Evolutionary conservation across 495 filamentous ascomycete genomes (phyloP).

Genomic region (Staphylotrichum longicolle): DNA sequence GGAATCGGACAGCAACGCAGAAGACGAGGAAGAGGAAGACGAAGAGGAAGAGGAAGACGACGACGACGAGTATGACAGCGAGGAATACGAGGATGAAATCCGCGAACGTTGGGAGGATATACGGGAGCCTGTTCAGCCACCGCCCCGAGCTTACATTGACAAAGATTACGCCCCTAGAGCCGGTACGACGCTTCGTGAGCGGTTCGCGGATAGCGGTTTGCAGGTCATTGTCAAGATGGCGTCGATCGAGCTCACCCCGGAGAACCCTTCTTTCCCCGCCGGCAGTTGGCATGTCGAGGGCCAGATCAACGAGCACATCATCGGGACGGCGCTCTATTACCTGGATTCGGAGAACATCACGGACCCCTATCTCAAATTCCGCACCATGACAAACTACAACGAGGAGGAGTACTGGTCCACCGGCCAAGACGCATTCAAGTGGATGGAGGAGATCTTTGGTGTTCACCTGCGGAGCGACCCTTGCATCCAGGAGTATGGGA

Average conservation of each 20-base stretch:
- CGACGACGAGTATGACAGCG: not conserved
- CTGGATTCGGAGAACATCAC: slow-evolving; percentile 62
- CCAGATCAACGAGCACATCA: slow-evolving; percentile 57
- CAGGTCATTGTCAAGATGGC: slow-evolving; percentile 66
- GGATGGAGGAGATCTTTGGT: slow-evolving; percentile 32
- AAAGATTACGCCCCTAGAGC: slow-evolving; percentile 14
- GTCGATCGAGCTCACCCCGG: slow-evolving; percentile 60
- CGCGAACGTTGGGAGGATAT: slow-evolving; percentile 29
- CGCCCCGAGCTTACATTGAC: slow-evolving; percentile 19
- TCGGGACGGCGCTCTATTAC: slow-evolving; percentile 59
- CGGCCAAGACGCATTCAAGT: slow-evolving; percentile 29
- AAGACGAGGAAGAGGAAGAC: not conserved
- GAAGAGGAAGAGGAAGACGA: not conserved
- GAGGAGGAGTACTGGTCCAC: not conserved
- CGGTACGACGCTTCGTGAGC: slow-evolving; percentile 22
- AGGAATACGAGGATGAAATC: not conserved
- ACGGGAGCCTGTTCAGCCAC: slow-evolving; percentile 27
- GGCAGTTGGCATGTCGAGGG: slow-evolving; percentile 52
- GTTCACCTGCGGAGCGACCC: not conserved
- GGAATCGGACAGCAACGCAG: not conserved
- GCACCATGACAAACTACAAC: slow-evolving; percentile 39
- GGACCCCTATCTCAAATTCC: slow-evolving; percentile 51
- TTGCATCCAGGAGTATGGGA: slow-evolving; percentile 37
- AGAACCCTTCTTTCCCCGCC: slow-evolving; percentile 43
- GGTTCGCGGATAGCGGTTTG: slow-evolving; percentile 45